Conservation (phyloP, 805 yeast genomes). For the Cyberlindnera americana region DNA sequence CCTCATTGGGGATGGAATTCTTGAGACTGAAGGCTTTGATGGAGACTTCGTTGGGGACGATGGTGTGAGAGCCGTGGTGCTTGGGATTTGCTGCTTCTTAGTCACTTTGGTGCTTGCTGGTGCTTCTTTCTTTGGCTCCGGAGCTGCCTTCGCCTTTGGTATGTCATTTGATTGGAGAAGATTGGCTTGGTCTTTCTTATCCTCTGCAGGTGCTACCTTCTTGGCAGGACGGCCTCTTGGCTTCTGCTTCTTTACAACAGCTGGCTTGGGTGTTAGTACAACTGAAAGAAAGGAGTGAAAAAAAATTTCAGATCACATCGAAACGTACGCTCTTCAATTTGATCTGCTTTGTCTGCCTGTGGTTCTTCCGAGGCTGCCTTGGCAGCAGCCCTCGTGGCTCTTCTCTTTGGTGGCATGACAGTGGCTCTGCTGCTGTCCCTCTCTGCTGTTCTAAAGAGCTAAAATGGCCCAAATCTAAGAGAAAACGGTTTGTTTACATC, state of each 20-base stretch:
- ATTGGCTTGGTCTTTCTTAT: background rate
- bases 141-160: conserved; percentile 6
- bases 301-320: too few relatives aligned
- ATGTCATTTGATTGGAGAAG: background rate
- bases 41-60: conserved; percentile 7
- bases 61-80: background rate
- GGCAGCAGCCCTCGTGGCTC: conserved; percentile 21
- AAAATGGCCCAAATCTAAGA: too few relatives aligned
- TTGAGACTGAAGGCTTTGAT: conserved; percentile 9
- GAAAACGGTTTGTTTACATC: too few relatives aligned
- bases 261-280: conserved; percentile 1
- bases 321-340: conserved; percentile 10
- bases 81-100: background rate
- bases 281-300: too few relatives aligned
- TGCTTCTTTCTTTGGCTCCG: background rate
- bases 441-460: too few relatives aligned
- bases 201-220: background rate
- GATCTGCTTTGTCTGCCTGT: background rate
- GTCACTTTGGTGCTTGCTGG: background rate
- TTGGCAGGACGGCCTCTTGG: conserved; percentile 3
- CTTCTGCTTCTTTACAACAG: conserved; percentile 6
- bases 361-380: conserved; percentile 8
- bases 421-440: too few relatives aligned
- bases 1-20: conserved; percentile 24
- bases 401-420: conserved; percentile 26